Evolutionary conservation across 1,139 yeast genomes (phyloP).

Genomic region (Debaryomycetaceae sp.): DNA sequence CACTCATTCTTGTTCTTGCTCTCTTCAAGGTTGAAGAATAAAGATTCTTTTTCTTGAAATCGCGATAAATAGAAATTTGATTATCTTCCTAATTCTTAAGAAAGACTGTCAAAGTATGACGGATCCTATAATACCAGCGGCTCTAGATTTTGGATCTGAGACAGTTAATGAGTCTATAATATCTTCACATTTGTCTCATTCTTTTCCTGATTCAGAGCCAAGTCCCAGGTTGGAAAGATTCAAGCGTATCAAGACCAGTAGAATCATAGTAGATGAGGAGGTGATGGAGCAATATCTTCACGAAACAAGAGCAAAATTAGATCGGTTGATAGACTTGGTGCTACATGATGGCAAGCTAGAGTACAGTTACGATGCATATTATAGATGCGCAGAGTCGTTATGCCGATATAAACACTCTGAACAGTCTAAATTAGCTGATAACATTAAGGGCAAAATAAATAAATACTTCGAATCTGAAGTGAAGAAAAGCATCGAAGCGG

Average conservation of each 20-base stretch:
- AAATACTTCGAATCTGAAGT: conserved; percentile 10
- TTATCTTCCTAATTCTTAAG: not conserved
- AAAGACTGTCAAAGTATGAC: conserved; percentile 1
- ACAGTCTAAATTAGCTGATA: conserved; percentile 26
- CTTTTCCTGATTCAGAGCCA: conserved; percentile 5
- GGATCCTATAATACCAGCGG: conserved; percentile 6
- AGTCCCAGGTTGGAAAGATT: conserved; percentile 1
- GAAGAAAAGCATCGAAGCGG: conserved; percentile 5
- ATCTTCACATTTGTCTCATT: conserved; percentile 11
- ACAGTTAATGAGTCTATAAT: conserved; percentile 1
- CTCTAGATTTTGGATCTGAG: conserved; percentile 12
- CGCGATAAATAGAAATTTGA: not conserved
- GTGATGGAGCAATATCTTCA: not conserved
- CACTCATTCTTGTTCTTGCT: not conserved
- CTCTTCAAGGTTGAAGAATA: not conserved
- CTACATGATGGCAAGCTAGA: conserved; percentile 15
- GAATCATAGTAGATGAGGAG: not conserved
- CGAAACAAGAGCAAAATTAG: conserved; percentile 3
- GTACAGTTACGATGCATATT: conserved; percentile 26
- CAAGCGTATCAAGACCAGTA: conserved; percentile 4
- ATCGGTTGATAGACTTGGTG: conserved; percentile 18
- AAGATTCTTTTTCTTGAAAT: not conserved
- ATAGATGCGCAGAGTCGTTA: conserved; percentile 29
- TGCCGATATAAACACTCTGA: conserved; percentile 33
- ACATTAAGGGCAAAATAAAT: conserved; percentile 19